phyloP scores from a whole-genome alignment of 2,329 filamentous ascomycete genomes.

The Dactylonectria macrodidyma region DNA sequence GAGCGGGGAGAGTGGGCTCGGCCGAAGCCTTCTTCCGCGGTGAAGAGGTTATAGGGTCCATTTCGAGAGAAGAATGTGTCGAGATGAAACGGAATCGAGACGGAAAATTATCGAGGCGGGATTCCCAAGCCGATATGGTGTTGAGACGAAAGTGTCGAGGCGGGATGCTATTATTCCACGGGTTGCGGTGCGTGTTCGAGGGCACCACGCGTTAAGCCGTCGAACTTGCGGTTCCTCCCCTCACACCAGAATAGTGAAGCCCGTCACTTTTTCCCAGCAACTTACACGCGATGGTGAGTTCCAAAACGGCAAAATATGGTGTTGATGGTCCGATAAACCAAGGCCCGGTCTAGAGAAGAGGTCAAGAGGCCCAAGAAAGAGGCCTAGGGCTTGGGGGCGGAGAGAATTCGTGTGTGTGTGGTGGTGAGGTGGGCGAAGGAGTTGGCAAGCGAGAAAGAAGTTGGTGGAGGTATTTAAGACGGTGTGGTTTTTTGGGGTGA shows the following conservation, averaged over 20 bases:
- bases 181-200: slow-evolving; percentile 17
- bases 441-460: background rate
- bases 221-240: slow-evolving; percentile 23
- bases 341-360: slow-evolving; percentile 4
- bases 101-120: background rate
- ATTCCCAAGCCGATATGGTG: background rate
- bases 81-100: background rate
- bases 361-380: slow-evolving; percentile 25
- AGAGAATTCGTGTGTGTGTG: background rate
- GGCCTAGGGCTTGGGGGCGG: slow-evolving; percentile 8
- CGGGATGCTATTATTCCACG: slow-evolving; percentile 1
- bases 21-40: slow-evolving; percentile 50
- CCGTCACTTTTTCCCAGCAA: slow-evolving; percentile 14
- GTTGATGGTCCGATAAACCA: slow-evolving; percentile 21
- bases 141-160: too few relatives aligned
- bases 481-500: slow-evolving; percentile 21
- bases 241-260: slow-evolving; percentile 10
- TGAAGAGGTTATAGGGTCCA: slow-evolving; percentile 58
- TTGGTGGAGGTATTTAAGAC: slow-evolving; percentile 32
- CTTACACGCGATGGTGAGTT: slow-evolving; percentile 13
- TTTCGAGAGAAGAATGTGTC: slow-evolving; percentile 11
- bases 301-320: background rate
- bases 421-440: background rate
- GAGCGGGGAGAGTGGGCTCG: slow-evolving; percentile 54
- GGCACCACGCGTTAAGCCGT: slow-evolving; percentile 16